A percentile compares a stretch with the other conserved stretches of the same genome.
phyloP scores from a whole-genome alignment of 1,284 basidiomycete species.

The Rhodofomes roseus region DNA sequence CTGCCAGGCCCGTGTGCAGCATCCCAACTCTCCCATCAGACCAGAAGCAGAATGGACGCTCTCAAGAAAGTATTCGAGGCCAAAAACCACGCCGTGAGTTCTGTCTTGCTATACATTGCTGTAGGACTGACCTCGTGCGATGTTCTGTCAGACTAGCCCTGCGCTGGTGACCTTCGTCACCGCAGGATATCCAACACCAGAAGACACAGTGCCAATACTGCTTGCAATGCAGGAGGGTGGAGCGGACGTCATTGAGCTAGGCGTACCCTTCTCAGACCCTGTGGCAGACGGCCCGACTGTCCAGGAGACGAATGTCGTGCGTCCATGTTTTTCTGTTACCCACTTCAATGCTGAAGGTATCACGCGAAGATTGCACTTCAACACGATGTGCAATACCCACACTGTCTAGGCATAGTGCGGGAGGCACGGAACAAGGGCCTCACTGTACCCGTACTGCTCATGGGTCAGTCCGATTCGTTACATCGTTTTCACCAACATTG shows the following conservation, averaged over 20 bases:
- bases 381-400: conserved; percentile 74
- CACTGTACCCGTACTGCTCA: conserved; percentile 84
- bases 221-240: conserved; percentile 92
- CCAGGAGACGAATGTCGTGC: conserved; percentile 87
- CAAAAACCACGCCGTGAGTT: conserved; percentile 62
- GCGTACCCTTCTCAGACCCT: conserved; percentile 95
- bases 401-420: conserved; percentile 72
- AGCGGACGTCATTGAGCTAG: conserved; percentile 94
- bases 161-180: conserved; percentile 90
- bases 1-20: conserved; percentile 6
- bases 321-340: conserved; percentile 24
- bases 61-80: conserved; percentile 72
- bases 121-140: not conserved
- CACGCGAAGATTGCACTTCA: conserved; percentile 70
- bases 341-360: conserved; percentile 5
- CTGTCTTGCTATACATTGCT: conserved; percentile 1
- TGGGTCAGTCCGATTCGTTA: conserved; percentile 61
- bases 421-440: conserved; percentile 83
- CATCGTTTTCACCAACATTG: not conserved
- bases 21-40: conserved; percentile 5
- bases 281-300: conserved; percentile 93
- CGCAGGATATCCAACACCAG: conserved; percentile 78
- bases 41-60: conserved; percentile 57
- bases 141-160: conserved; percentile 49
- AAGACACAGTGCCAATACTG: conserved; percentile 85